Base-by-base conservation (phyloP, 805 yeast genomes). In the Candida lessepsii region DNA sequence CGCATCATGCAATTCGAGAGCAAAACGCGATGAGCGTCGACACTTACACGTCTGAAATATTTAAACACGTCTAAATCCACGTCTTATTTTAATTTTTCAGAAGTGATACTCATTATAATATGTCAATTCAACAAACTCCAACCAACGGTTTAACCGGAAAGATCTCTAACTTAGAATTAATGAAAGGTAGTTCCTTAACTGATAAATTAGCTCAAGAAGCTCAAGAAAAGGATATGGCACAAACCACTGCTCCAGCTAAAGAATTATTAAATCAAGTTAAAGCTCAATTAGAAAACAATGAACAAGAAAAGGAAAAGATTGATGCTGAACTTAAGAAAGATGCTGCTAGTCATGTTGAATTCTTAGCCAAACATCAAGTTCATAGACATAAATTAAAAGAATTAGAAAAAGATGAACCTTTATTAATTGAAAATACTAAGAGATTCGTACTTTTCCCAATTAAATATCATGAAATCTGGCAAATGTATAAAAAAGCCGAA, bases 391-490 rank as follows among this genome's bases (percentile, higher is more conserved):
- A 74, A 48, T 71, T 91, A 58, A 82, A 82, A 70, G 86, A 71
- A 46, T 53, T 78, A 55, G 96, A 91, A 72, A 78, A 78, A 64
- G 85, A 86, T 42, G 99, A 91, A 75, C 98, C 98, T 1, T 67
- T 91, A 56, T 76, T 91, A 56, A 58, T 63, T 38, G 96, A 88
- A 67, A 93, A 91, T 78, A 80, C 78, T 53, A 79, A 80, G 58
- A 82, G 99, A 61, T 89, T 87, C 57, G 97, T 93, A 38, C 71
- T 91, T 45, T 90, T 90, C 80, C 99, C 99, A 52, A 88, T 91
- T 70, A 85, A 86, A 70, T 93, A 89, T 73, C 91, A 90, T 62
- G 98, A 91, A 71, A 86, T 91, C 64, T 91, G 98, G 98, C 96
- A 91, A 67, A 90, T 95, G 76, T 91, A 91, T 71, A 91, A 91